Percentiles rank a stretch among this genome's conserved stretches.
Conservation (phyloP, 2,329 filamentous ascomycete species). For the Aspergillus aculeatinus region DNA sequence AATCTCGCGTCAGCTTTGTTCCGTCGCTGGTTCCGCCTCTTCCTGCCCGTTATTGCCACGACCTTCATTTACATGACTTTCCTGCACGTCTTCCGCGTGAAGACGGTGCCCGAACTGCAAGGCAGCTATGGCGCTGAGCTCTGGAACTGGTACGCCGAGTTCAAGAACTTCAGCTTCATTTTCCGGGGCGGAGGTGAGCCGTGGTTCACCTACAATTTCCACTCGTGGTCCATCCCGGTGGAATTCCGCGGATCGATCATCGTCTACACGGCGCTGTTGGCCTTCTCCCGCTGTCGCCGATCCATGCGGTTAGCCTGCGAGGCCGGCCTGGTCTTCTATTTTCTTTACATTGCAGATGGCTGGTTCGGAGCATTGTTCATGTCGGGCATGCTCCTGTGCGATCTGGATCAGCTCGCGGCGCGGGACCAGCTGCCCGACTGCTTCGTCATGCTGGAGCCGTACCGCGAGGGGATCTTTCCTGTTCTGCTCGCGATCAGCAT, state of each 20-base stretch:
- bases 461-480: conserved; percentile 55
- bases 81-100: conserved; percentile 56
- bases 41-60: conserved; percentile 54
- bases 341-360: conserved; percentile 67
- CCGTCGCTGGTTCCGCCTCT: conserved; percentile 52
- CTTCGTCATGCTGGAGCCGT: conserved; percentile 47
- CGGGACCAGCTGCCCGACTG: conserved; percentile 53
- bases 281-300: conserved; percentile 56
- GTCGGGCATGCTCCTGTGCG: conserved; percentile 61
- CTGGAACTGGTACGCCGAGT: conserved; percentile 54
- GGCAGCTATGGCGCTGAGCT: conserved; percentile 50
- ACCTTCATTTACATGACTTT: conserved; percentile 55
- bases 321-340: conserved; percentile 59
- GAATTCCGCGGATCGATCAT: conserved; percentile 65
- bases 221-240: conserved; percentile 64
- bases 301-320: conserved; percentile 58
- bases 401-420: conserved; percentile 58
- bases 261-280: conserved; percentile 58
- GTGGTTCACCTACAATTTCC: conserved; percentile 59
- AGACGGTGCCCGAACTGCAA: conserved; percentile 42
- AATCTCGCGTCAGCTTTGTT: conserved; percentile 51
- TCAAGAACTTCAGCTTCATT: conserved; percentile 69
- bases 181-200: conserved; percentile 59
- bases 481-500: conserved; percentile 54
- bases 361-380: conserved; percentile 62